Evolutionary conservation across 2,329 filamentous ascomycete genomes (phyloP).

Genomic region (Colletotrichum salicis): DNA sequence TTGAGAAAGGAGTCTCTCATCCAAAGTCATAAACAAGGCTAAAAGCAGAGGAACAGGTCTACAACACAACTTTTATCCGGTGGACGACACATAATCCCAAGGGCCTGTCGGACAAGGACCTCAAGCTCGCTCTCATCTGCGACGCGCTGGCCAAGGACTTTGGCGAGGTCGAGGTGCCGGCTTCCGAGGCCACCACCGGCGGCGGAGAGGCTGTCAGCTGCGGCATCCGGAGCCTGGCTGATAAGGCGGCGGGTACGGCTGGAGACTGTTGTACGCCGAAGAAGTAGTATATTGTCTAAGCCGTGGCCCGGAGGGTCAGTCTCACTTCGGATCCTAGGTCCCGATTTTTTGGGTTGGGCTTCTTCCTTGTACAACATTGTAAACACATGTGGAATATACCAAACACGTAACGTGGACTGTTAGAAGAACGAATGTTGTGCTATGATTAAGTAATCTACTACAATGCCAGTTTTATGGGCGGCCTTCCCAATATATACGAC

Average conservation of each 20-base stretch:
- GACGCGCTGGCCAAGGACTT: constrained; percentile 67
- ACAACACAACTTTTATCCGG: constrained; percentile 75
- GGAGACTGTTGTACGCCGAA: constrained; percentile 67
- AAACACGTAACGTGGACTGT: neutral
- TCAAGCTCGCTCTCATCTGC: constrained; percentile 70
- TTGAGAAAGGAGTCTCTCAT: neutral
- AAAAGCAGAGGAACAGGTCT: constrained; percentile 59
- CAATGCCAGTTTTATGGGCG: constrained; percentile 29
- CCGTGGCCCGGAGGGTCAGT: neutral
- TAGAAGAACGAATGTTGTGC: neutral
- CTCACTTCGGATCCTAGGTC: neutral
- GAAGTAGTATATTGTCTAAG: constrained; percentile 40
- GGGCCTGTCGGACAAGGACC: constrained; percentile 73
- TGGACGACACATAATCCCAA: constrained; percentile 78
- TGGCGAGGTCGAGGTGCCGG: constrained; percentile 58
- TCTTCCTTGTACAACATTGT: neutral
- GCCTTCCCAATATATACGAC: constrained; percentile 34
- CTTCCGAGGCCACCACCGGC: neutral
- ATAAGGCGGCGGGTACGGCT: constrained; percentile 55
- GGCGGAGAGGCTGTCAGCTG: constrained; percentile 42
- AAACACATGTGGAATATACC: neutral
- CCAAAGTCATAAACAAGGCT: neutral
- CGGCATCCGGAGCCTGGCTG: constrained; percentile 56
- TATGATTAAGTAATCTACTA: constrained; percentile 36
- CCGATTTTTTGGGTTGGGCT: neutral